These are phyloP conservation scores for Phytophthora fragariaefolia DNA, from an alignment of 352 stramenopile genomes.

Conservation along the genomic window DNA sequence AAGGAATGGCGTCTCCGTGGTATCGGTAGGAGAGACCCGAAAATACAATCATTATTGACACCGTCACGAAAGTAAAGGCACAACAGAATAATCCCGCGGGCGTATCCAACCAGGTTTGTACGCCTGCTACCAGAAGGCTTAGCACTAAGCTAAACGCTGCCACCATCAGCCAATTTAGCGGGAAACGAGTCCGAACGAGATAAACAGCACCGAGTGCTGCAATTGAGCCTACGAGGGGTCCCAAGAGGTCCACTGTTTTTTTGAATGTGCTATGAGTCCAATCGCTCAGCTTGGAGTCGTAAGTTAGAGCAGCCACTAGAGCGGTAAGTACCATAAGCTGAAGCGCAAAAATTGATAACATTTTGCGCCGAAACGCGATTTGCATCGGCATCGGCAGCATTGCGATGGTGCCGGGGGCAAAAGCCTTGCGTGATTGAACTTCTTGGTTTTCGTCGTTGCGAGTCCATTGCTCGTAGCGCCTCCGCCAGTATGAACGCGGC, in stretches of 20 bases:
- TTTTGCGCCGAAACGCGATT: constrained; percentile 53
- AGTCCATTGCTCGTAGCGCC: constrained; percentile 34
- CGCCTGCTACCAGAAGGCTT: constrained; percentile 46
- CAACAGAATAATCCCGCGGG: constrained; percentile 52
- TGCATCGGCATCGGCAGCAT: constrained; percentile 48
- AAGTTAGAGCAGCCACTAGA: constrained; percentile 40
- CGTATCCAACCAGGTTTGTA: constrained; percentile 55
- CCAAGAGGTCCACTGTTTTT: constrained; percentile 27
- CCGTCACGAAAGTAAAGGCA: constrained; percentile 44
- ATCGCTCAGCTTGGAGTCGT: constrained; percentile 30
- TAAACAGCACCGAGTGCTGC: constrained; percentile 43
- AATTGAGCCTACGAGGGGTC: constrained; percentile 37
- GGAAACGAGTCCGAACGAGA: constrained; percentile 50
- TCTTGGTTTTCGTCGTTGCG: constrained; percentile 27
- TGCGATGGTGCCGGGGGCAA: constrained; percentile 39
- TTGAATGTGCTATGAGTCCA: constrained; percentile 36
- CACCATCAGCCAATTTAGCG: constrained; percentile 55
- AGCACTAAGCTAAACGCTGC: constrained; percentile 48
- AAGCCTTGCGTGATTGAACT: constrained; percentile 21
- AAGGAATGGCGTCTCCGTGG: constrained; percentile 24
- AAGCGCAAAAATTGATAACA: constrained; percentile 52
- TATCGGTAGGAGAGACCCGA: constrained; percentile 40
- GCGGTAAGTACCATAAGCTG: constrained; percentile 50
- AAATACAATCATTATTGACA: constrained; percentile 49
- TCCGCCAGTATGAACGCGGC: constrained; percentile 32